Evolutionary conservation across 371 early-diverging fungal genomes (phyloP).

Genomic region (Mortierella sp.): DNA sequence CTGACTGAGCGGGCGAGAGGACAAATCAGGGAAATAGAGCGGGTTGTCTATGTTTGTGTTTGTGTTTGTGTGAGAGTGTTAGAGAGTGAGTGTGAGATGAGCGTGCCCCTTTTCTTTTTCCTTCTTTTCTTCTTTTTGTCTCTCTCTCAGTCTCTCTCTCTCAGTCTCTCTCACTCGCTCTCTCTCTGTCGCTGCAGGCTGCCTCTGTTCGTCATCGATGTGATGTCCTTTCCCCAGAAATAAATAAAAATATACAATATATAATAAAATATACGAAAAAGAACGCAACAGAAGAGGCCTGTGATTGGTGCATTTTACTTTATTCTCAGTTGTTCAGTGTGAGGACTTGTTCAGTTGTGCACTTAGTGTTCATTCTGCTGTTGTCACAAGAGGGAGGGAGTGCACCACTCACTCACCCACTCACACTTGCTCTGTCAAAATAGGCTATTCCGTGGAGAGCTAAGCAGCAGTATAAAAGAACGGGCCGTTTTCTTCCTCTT

Average conservation of each 20-base stretch:
- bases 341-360: no score
- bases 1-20: constrained; percentile 2
- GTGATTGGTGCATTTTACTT: neutral
- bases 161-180: no score
- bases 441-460: neutral
- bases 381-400: constrained; percentile 14
- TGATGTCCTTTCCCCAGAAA: neutral
- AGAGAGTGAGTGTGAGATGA: neutral
- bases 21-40: neutral
- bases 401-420: no score
- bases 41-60: neutral
- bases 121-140: neutral
- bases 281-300: constrained; percentile 9
- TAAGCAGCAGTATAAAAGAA: neutral
- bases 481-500: constrained; percentile 4
- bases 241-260: neutral
- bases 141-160: neutral
- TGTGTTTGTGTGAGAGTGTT: neutral
- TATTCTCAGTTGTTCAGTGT: no score
- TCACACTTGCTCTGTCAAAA: neutral
- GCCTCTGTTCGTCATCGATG: neutral
- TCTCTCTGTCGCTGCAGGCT: neutral
- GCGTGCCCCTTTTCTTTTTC: neutral
- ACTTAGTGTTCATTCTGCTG: neutral
- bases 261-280: neutral